Evolutionary conservation across 192 early-diverging fungal species (phyloP).

Genomic region (Entomortierella chlamydospora): DNA sequence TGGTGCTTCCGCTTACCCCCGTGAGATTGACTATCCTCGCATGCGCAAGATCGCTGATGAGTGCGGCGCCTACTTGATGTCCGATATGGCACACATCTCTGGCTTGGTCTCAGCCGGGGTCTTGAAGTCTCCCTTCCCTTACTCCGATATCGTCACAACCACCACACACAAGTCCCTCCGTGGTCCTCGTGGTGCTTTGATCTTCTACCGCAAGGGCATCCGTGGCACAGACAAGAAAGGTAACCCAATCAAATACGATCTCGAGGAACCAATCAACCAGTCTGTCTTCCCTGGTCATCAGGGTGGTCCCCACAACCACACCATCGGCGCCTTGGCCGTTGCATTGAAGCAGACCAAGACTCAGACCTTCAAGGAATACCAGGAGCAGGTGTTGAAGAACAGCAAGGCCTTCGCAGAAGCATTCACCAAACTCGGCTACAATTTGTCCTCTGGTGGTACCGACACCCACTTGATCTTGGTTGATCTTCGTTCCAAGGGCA

Average conservation of each 20-base stretch:
- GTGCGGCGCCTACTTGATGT: conserved; percentile 91
- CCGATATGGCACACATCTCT: conserved; percentile 97
- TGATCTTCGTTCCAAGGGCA: conserved; percentile 83
- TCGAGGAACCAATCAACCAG: conserved; percentile 95
- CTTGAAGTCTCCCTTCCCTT: conserved; percentile 89
- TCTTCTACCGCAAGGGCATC: conserved; percentile 97
- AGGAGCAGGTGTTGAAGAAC: conserved; percentile 90
- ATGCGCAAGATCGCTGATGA: conserved; percentile 89
- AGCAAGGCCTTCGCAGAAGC: conserved; percentile 88
- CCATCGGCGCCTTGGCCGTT: conserved; percentile 94
- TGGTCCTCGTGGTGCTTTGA: conserved; percentile 98
- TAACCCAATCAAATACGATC: conserved; percentile 85
- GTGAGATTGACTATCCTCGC: conserved; percentile 93
- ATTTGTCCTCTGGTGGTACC: conserved; percentile 92
- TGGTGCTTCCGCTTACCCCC: conserved; percentile 94
- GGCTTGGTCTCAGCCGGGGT: conserved; percentile 90
- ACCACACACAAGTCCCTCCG: conserved; percentile 99
- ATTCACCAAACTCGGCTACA: conserved; percentile 77
- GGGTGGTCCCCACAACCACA: conserved; percentile 99
- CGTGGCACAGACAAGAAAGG: conserved; percentile 92
- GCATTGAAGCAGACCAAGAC: conserved; percentile 92
- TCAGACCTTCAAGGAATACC: conserved; percentile 90
- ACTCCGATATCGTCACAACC: conserved; percentile 97
- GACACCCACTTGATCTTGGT: conserved; percentile 96
- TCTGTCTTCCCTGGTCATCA: conserved; percentile 99